Conservation (phyloP, 495 filamentous ascomycete species). For the Aspergillus campestris region DNA sequence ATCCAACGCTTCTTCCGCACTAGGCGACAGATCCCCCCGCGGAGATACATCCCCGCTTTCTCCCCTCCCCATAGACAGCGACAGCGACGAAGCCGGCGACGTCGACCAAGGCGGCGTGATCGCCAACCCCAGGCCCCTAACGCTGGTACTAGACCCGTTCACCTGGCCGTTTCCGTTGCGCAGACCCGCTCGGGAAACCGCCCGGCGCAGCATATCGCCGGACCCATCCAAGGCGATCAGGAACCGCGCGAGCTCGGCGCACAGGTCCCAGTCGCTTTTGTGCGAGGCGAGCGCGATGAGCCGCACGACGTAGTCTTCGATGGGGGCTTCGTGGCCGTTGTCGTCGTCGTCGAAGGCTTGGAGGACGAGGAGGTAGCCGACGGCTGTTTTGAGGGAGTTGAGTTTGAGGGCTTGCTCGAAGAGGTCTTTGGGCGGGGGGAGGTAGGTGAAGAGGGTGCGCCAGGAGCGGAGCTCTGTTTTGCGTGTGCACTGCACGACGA, state of each 20-base stretch:
- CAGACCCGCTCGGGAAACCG: constrained; percentile 60
- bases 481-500: constrained; percentile 92
- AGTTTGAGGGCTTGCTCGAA: constrained; percentile 85
- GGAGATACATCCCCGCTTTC: too few species aligned
- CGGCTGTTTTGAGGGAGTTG: constrained; percentile 87
- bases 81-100: constrained; percentile 26
- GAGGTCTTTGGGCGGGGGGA: constrained; percentile 80
- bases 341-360: constrained; percentile 86
- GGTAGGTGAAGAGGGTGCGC: constrained; percentile 83
- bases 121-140: constrained; percentile 34
- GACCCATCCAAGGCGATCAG: constrained; percentile 84
- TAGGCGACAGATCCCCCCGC: too few species aligned
- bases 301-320: constrained; percentile 59
- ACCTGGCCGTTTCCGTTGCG: constrained; percentile 20
- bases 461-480: constrained; percentile 95
- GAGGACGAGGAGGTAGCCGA: constrained; percentile 90
- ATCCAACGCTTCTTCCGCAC: constrained; percentile 10
- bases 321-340: constrained; percentile 56
- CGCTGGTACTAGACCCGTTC: constrained; percentile 21
- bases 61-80: neutral
- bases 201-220: constrained; percentile 71
- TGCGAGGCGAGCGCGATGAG: constrained; percentile 73
- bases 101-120: constrained; percentile 31
- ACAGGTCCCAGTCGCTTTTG: constrained; percentile 91
- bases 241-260: constrained; percentile 89